phyloP scores from a whole-genome alignment of 768 basidiomycete species.

The Tricholoma hemisulphureum region DNA sequence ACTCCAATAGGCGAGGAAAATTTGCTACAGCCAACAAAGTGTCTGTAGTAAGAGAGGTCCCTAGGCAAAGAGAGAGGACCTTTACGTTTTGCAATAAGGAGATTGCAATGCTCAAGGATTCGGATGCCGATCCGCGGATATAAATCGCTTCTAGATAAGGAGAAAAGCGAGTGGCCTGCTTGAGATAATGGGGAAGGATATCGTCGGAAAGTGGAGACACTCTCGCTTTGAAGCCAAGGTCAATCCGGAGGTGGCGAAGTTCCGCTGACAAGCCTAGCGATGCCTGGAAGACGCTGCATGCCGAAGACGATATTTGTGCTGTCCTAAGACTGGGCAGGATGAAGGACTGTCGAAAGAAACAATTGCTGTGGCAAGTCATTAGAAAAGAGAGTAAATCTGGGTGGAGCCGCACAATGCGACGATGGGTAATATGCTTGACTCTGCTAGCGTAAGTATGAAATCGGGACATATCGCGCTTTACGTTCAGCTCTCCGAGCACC shows the following conservation, averaged over 20 bases:
- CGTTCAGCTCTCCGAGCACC: not conserved
- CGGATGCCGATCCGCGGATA: conserved; percentile 37
- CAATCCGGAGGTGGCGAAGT: conserved; percentile 37
- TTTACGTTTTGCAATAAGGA: conserved; percentile 32
- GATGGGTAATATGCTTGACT: conserved; percentile 37
- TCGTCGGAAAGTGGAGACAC: conserved; percentile 10
- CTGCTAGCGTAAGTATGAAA: conserved; percentile 36
- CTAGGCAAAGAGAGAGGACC: conserved; percentile 39
- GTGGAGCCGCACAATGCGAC: conserved; percentile 24
- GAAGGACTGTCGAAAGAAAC: not conserved
- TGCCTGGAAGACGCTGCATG: conserved; percentile 22
- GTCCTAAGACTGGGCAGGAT: conserved; percentile 29
- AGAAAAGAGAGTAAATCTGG: conserved; percentile 23
- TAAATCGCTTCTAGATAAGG: conserved; percentile 33
- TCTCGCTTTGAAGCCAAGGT: conserved; percentile 37
- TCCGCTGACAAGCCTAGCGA: conserved; percentile 33
- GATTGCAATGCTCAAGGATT: conserved; percentile 31
- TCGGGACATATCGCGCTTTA: conserved; percentile 18
- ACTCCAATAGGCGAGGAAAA: conserved; percentile 37
- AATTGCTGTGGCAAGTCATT: conserved; percentile 3
- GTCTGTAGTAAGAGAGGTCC: conserved; percentile 34
- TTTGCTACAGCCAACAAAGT: conserved; percentile 36
- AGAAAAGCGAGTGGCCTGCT: conserved; percentile 27
- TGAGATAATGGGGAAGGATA: conserved; percentile 24
- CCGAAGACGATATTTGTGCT: conserved; percentile 28